Conservation (phyloP, 371 early-diverging fungal genomes). For the Actinomucor elegans region DNA sequence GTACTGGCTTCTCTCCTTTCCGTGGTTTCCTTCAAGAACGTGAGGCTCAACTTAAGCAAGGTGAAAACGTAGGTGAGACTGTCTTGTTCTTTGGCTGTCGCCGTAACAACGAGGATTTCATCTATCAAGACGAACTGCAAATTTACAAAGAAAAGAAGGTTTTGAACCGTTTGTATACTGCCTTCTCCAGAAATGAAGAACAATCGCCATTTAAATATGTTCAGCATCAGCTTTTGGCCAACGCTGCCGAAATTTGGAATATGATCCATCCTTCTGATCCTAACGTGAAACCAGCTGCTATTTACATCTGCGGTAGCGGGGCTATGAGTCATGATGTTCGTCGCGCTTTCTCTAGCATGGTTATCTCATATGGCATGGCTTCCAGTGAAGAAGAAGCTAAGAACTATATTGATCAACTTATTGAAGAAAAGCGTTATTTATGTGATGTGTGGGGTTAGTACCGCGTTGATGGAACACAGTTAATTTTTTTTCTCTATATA, state of each 20-base stretch:
- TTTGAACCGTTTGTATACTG: conserved; percentile 61
- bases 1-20: conserved; percentile 6
- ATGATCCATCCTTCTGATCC: conserved; percentile 21
- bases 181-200: conserved; percentile 62
- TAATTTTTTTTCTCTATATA: too few species aligned
- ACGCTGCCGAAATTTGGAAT: conserved; percentile 36
- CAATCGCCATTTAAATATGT: conserved; percentile 39
- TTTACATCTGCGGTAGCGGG: conserved; percentile 49
- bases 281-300: conserved; percentile 18
- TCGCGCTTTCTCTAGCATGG: conserved; percentile 33
- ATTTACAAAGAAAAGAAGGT: conserved; percentile 43
- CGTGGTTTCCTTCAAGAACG: conserved; percentile 64
- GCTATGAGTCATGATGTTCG: conserved; percentile 51
- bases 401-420: conserved; percentile 17
- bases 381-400: conserved; percentile 35
- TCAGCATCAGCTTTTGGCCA: conserved; percentile 42
- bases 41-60: conserved; percentile 22
- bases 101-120: conserved; percentile 65
- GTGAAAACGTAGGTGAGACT: conserved; percentile 20
- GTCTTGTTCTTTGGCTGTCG: conserved; percentile 86
- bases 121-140: conserved; percentile 70
- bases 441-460: conserved; percentile 58
- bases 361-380: conserved; percentile 38
- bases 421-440: conserved; percentile 39
- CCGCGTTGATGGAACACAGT: too few species aligned